A percentile compares a stretch with the other conserved stretches of the same genome.
Evolutionary conservation across 2,329 filamentous ascomycete species (phyloP).

Genomic region (Pestalotiopsis fici): DNA sequence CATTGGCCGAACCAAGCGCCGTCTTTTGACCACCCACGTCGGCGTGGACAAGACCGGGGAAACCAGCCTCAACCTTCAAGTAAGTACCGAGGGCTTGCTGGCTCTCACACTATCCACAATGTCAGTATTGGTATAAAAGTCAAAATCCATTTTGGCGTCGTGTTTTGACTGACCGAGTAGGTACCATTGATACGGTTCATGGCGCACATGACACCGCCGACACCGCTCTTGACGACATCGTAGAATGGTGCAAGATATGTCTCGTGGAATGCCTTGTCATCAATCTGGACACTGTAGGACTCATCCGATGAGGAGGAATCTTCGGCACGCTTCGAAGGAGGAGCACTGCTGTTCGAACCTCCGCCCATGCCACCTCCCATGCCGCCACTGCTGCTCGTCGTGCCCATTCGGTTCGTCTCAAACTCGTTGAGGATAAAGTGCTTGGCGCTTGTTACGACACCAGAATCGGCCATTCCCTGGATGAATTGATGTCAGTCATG

Average conservation of each 20-base stretch:
- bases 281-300: conserved; percentile 14
- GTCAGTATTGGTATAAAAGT: neutral
- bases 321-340: neutral
- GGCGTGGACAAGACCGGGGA: neutral
- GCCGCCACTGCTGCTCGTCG: conserved; percentile 28
- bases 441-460: neutral
- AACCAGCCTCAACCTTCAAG: neutral
- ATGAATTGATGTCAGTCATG: neutral
- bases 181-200: neutral
- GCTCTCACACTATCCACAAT: neutral
- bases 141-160: neutral
- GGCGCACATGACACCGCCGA: neutral
- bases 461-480: neutral
- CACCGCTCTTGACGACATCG: neutral
- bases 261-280: conserved; percentile 1
- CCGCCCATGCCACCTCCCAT: neutral
- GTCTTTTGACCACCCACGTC: neutral
- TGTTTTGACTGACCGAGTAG: neutral
- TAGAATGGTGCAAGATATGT: neutral
- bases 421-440: neutral
- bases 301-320: conserved; percentile 43
- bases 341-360: neutral
- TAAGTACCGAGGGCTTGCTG: neutral
- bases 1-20: neutral
- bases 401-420: conserved; percentile 44